Base-by-base conservation (phyloP, 2,329 filamentous ascomycete species). In the Diaporthe sp. region DNA sequence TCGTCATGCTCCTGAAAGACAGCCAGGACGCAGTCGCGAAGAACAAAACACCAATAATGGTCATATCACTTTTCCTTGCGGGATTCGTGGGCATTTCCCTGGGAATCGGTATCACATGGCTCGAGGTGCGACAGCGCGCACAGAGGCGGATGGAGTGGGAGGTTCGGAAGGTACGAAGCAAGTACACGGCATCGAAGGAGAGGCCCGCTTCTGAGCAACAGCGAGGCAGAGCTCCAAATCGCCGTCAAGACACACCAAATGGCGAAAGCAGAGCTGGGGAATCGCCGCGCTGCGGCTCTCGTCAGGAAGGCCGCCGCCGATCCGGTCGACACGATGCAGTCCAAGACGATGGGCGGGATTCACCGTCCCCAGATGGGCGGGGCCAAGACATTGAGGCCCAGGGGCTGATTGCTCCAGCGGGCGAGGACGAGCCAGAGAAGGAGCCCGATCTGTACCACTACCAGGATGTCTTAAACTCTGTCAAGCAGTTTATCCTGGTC, bases 141-240 rank as follows among this genome's bases (percentile, higher is more conserved):
- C 68, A 58, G 28, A 60, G 68, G 22, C 25, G 20, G 15, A 34
- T 49, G 51, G 28, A 47, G 28, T 60, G 51, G 53, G 68, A 60
- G 53, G 12, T 60, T 1, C 10, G 42, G 3, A 47, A 58, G 42
- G 25, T 47, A 13, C 37, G 37, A 5, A 39, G 2, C 37, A 39
- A 13, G 37, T 39, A 4, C 37, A 5, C 37, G 3, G 10, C 37
- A 12, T 12, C 12, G 28, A 20, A 60, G 53, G 39, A 34, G 31
- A 42, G 39, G 8, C 53, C 37, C 10, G 25, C 10, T 6, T 15
- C 53, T 9, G 25, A 34, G 20, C 6, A 44, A 6, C 53, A 12
- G 1, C 53, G 39, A 47, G 39, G 39, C 1, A 60, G 51, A 22
- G 0, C 22, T n/a, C 39, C 15, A 1, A 44, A 25, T 2, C 68